These are phyloP conservation scores for Pisolithus sp. DNA, from an alignment of 768 basidiomycete genomes.

Conservation along the genomic window DNA sequence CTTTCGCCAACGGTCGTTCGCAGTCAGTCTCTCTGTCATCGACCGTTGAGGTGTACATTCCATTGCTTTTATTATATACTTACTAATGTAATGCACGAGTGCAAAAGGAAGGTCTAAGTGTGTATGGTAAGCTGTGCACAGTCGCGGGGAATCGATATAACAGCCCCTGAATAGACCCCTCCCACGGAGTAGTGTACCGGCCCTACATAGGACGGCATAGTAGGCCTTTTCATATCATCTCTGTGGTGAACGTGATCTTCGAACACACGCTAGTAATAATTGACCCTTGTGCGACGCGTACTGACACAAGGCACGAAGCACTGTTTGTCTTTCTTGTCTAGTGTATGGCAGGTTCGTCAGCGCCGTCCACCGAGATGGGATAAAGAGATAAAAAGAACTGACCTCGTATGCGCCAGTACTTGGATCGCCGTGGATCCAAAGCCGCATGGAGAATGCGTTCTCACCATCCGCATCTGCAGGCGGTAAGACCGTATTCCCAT, in stretches of 20 bases:
- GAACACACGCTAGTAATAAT: neutral
- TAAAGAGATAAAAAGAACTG: neutral
- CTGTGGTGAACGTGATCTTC: neutral
- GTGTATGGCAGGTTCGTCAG: neutral
- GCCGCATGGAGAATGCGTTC: slow-evolving; percentile 22
- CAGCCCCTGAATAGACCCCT: too few relatives aligned
- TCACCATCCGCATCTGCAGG: slow-evolving; percentile 20
- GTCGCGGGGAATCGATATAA: too few relatives aligned
- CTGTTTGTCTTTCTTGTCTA: neutral
- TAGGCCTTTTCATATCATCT: neutral
- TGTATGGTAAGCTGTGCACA: too few relatives aligned
- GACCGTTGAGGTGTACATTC: too few relatives aligned
- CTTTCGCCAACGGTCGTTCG: too few relatives aligned
- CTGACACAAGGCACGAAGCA: neutral
- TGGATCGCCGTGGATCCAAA: slow-evolving; percentile 2
- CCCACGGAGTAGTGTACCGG: too few relatives aligned
- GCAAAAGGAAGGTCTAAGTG: too few relatives aligned
- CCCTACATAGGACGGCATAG: too few relatives aligned
- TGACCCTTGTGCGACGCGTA: neutral
- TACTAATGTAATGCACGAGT: too few relatives aligned
- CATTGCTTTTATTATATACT: too few relatives aligned
- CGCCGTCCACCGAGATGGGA: too few relatives aligned
- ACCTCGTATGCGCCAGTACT: slow-evolving; percentile 5
- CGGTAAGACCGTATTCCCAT: neutral
- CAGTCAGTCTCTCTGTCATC: too few relatives aligned